Conservation (phyloP, 2,329 filamentous ascomycete genomes). For the Alternaria viburni region DNA sequence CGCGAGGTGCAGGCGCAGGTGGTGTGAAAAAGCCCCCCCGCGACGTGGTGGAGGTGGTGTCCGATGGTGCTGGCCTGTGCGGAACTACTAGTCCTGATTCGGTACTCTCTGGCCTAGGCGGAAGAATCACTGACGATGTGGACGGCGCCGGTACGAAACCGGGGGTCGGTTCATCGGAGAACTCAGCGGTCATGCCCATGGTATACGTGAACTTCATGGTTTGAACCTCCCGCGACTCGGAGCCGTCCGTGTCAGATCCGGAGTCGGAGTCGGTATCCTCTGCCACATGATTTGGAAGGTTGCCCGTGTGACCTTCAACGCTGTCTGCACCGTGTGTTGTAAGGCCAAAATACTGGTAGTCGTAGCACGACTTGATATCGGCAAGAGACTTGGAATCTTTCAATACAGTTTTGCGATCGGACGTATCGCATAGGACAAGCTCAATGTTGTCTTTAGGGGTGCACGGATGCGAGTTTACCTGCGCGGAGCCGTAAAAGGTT, state of each 20-base stretch:
- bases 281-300: background rate
- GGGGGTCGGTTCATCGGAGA: background rate
- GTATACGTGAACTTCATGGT: background rate
- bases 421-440: constrained; percentile 30
- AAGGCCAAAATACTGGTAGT: constrained; percentile 2
- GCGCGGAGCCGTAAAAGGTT: constrained; percentile 9
- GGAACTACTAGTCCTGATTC: background rate
- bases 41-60: background rate
- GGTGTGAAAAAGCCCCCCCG: background rate
- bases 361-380: constrained; percentile 19
- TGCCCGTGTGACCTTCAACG: background rate
- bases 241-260: background rate
- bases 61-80: background rate
- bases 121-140: background rate
- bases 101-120: background rate
- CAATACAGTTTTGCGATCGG: constrained; percentile 8
- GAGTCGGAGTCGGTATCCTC: background rate
- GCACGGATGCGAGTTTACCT: constrained; percentile 24
- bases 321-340: background rate
- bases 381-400: constrained; percentile 13
- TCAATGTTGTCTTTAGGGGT: constrained; percentile 30
- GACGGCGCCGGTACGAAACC: background rate
- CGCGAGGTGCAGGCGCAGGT: background rate
- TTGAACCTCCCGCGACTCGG: background rate
- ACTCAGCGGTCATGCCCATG: background rate